Percentiles rank a stretch among this genome's conserved stretches.
phyloP scores from a whole-genome alignment of 1,284 basidiomycete species.

The Cystobasidium slooffiae region DNA sequence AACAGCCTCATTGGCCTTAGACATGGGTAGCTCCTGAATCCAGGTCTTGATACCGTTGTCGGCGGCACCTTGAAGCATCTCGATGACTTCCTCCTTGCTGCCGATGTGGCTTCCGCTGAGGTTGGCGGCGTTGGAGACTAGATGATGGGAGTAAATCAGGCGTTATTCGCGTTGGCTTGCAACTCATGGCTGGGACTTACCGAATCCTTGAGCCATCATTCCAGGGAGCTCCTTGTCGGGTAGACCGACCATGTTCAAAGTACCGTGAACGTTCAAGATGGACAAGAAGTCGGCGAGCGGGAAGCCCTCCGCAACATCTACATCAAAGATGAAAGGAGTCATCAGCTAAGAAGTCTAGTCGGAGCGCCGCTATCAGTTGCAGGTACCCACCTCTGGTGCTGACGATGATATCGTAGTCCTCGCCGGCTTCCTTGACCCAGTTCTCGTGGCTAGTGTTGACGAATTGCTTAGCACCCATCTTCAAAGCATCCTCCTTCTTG shows the following conservation, averaged over 20 bases:
- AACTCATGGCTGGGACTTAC: no score
- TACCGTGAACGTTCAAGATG: slow-evolving; percentile 63
- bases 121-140: slow-evolving; percentile 56
- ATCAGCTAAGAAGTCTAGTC: no score
- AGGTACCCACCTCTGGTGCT: no score
- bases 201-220: slow-evolving; percentile 57
- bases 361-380: no score
- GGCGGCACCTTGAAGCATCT: slow-evolving; percentile 26
- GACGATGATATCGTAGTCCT: slow-evolving; percentile 68
- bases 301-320: slow-evolving; percentile 54
- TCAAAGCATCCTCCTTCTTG: slow-evolving; percentile 58
- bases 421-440: slow-evolving; percentile 61
- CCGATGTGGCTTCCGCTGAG: slow-evolving; percentile 65
- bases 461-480: slow-evolving; percentile 60
- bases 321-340: no score
- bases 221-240: slow-evolving; percentile 62
- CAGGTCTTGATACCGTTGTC: slow-evolving; percentile 58
- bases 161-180: no score
- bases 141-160: background rate
- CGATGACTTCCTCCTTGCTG: slow-evolving; percentile 50
- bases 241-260: slow-evolving; percentile 65
- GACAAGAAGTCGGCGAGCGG: slow-evolving; percentile 61
- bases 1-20: slow-evolving; percentile 64
- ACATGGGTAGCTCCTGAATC: slow-evolving; percentile 66
- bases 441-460: slow-evolving; percentile 58